Conservation (phyloP, 495 filamentous ascomycete species). For the Aspergillus ostianus region DNA sequence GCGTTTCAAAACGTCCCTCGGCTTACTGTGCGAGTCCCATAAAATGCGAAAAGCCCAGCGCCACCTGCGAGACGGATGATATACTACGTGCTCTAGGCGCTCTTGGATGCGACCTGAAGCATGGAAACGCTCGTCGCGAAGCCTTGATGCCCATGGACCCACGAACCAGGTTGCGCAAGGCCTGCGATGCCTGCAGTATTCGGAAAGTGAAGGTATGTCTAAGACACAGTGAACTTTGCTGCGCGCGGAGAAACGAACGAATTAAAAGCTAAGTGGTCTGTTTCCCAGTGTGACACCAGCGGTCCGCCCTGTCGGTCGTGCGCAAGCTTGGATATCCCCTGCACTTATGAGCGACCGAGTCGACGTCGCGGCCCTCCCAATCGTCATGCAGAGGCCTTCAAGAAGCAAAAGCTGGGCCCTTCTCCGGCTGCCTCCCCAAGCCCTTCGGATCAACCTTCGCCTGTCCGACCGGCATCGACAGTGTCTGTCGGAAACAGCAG, state of each 20-base stretch:
- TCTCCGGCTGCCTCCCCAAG: slow-evolving; percentile 26
- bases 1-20: slow-evolving; percentile 1
- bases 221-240: not conserved
- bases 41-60: slow-evolving; percentile 10
- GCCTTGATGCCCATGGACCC: slow-evolving; percentile 36
- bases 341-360: slow-evolving; percentile 76
- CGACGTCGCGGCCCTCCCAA: slow-evolving; percentile 83
- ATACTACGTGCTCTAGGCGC: slow-evolving; percentile 7
- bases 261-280: not conserved
- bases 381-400: slow-evolving; percentile 78
- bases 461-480: slow-evolving; percentile 19
- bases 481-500: slow-evolving; percentile 12
- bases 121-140: slow-evolving; percentile 25
- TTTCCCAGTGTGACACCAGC: slow-evolving; percentile 69
- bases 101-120: slow-evolving; percentile 15
- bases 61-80: slow-evolving; percentile 8
- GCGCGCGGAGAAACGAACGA: slow-evolving; percentile 5
- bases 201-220: slow-evolving; percentile 75
- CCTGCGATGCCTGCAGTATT: slow-evolving; percentile 81
- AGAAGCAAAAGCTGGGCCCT: slow-evolving; percentile 58
- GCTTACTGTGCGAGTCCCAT: not conserved
- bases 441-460: slow-evolving; percentile 25
- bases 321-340: slow-evolving; percentile 73
- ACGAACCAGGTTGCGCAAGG: slow-evolving; percentile 63
- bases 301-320: slow-evolving; percentile 81